Base-by-base conservation (phyloP, 176 grass and related monocot species). In the Oryza glumipatula region DNA sequence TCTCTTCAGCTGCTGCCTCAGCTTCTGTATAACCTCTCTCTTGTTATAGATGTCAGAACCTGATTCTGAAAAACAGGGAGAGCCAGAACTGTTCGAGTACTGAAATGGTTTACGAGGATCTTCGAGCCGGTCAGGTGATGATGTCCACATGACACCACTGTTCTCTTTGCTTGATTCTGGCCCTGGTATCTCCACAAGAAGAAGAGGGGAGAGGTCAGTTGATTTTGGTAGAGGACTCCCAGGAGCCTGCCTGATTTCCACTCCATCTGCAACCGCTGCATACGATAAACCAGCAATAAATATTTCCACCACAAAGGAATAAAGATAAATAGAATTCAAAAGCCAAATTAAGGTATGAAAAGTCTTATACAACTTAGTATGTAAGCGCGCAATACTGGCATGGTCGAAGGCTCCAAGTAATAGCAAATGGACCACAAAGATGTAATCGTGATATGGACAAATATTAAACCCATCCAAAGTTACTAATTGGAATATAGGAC, bases 41-140 rank as follows among this genome's bases (percentile, higher is more conserved):
- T 95, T 98, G 89, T 36, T 88, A 51, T 94, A 98, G 41, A 95
- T 89, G 43, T 94, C 91, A 13, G 93, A 95, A 48, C 93, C 93
- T 83, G 89, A 92, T 83, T 95, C 96, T 65, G 96, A 98, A 77
- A 94, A 39, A 67, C 83, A 93, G 17, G 91, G 91, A 61, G 95
- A 98, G 23, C 90, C 88, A 30, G 92, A 88, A 73, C 91, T 91
- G 84, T 93, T 98, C 64, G 92, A 91, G 84, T 87, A 86, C 49
- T 98, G 90, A 16, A 91, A 92, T 38, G 79, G 76, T 69, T 90
- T 93, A 78, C 58, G 80, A 48, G 82, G 91, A 36, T 89, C 92
- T 84, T 95, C 95, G 73, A 98, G 85, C 16, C 79, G 71, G 70
- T 95, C 91, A 82, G 91, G 91, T 2, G 89, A 88, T 69, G 80